These are phyloP conservation scores for Bipolaris sorokiniana DNA, from an alignment of 2,329 filamentous ascomycete genomes.

Conservation along the genomic window DNA sequence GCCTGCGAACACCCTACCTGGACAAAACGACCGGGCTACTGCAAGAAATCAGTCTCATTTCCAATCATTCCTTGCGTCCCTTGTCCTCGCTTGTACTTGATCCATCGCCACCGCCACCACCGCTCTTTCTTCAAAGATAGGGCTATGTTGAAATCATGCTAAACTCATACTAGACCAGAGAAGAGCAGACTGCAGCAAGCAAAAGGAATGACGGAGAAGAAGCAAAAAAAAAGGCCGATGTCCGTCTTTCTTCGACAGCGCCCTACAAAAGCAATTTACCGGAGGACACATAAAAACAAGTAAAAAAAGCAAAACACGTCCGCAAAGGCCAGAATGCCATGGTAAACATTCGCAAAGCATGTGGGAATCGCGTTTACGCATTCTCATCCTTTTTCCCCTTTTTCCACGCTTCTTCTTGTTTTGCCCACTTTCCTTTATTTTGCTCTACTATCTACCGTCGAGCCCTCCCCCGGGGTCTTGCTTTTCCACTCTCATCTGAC, in stretches of 20 bases:
- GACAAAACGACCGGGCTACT: neutral
- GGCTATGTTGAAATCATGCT: neutral
- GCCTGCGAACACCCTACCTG: constrained; percentile 2
- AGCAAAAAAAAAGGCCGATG: neutral
- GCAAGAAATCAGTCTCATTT: neutral
- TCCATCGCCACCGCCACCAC: neutral
- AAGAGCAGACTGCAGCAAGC: neutral
- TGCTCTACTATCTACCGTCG: too few species aligned
- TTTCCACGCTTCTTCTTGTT: too few species aligned
- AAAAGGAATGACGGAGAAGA: neutral
- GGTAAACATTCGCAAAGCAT: too few species aligned
- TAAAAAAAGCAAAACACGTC: neutral
- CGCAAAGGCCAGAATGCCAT: neutral
- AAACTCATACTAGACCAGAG: too few species aligned
- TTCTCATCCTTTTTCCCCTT: too few species aligned
- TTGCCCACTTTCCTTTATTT: too few species aligned
- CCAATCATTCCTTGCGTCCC: neutral
- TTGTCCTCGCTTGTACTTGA: neutral
- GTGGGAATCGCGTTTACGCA: too few species aligned
- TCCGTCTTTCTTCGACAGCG: neutral
- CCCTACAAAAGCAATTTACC: neutral
- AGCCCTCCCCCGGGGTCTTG: too few species aligned
- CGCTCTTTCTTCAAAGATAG: neutral
- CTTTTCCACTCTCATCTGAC: too few species aligned
- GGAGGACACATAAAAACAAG: neutral